Evolutionary conservation across 495 filamentous ascomycete genomes (phyloP).

Genomic region (Aspergillus wentii): DNA sequence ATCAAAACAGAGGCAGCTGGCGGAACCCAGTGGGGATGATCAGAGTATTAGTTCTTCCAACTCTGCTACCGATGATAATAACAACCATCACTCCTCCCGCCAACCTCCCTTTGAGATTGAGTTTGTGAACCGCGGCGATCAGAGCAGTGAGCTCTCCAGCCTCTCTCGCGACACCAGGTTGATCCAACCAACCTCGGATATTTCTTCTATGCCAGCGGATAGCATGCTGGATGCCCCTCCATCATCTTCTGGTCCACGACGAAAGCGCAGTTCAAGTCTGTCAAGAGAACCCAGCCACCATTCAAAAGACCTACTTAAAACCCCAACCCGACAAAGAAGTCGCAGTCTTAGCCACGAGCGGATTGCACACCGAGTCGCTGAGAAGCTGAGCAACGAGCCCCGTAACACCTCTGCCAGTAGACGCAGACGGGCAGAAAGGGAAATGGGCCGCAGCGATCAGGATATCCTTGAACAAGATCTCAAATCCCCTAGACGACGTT

Average conservation of each 20-base stretch:
- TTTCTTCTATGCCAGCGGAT: conserved; percentile 86
- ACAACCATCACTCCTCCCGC: conserved; percentile 62
- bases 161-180: conserved; percentile 58
- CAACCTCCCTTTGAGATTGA: conserved; percentile 80
- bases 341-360: conserved; percentile 72
- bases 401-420: conserved; percentile 44
- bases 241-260: conserved; percentile 41
- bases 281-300: conserved; percentile 41
- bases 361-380: conserved; percentile 64
- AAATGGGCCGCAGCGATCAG: conserved; percentile 58
- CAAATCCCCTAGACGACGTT: conserved; percentile 56
- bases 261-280: conserved; percentile 55
- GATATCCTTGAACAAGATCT: conserved; percentile 54
- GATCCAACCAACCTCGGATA: conserved; percentile 64
- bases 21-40: conserved; percentile 45
- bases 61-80: conserved; percentile 75
- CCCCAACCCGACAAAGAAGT: conserved; percentile 59
- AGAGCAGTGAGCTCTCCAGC: conserved; percentile 54
- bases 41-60: conserved; percentile 59
- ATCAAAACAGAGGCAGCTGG: conserved; percentile 47
- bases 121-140: conserved; percentile 53
- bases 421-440: conserved; percentile 45
- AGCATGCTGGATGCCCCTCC: conserved; percentile 78
- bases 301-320: conserved; percentile 56
- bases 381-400: conserved; percentile 54